phyloP scores from a whole-genome alignment of 1,139 yeast species.

The Debaryomyces subglobosus region DNA sequence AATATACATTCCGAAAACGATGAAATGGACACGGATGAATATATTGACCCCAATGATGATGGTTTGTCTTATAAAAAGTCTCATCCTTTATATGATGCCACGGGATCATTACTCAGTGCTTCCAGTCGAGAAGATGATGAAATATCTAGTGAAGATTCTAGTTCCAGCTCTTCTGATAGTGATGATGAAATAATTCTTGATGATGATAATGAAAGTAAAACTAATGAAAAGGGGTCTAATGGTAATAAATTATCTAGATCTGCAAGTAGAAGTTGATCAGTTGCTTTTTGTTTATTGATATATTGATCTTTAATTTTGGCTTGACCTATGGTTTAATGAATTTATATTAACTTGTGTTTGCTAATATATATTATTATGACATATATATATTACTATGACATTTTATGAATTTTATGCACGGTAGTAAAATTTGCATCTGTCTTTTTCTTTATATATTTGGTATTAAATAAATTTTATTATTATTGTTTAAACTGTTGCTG shows the following conservation, averaged over 20 bases:
- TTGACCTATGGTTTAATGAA: constrained; percentile 3
- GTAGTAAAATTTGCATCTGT: not conserved
- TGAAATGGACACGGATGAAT: constrained; percentile 56
- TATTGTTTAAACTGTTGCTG: not conserved
- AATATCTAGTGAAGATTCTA: constrained; percentile 31
- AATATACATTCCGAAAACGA: constrained; percentile 12
- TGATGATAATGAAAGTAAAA: constrained; percentile 25
- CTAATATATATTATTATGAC: not conserved
- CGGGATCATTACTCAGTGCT: constrained; percentile 36
- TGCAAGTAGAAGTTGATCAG: constrained; percentile 39
- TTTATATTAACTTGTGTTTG: not conserved
- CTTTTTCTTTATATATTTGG: not conserved
- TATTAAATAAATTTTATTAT: constrained; percentile 2
- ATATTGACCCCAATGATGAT: constrained; percentile 81
- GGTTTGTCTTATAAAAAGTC: constrained; percentile 72
- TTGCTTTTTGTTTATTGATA: not conserved
- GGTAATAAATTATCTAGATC: constrained; percentile 41
- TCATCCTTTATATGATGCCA: constrained; percentile 58
- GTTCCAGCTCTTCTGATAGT: constrained; percentile 35
- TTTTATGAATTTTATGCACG: not conserved
- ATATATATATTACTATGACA: constrained; percentile 3
- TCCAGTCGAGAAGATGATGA: constrained; percentile 26
- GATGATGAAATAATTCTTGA: constrained; percentile 29
- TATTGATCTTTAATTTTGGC: not conserved
- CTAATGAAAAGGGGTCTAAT: constrained; percentile 18